Conservation (phyloP, 306 rosid genomes). For the Rosa multiflora region DNA sequence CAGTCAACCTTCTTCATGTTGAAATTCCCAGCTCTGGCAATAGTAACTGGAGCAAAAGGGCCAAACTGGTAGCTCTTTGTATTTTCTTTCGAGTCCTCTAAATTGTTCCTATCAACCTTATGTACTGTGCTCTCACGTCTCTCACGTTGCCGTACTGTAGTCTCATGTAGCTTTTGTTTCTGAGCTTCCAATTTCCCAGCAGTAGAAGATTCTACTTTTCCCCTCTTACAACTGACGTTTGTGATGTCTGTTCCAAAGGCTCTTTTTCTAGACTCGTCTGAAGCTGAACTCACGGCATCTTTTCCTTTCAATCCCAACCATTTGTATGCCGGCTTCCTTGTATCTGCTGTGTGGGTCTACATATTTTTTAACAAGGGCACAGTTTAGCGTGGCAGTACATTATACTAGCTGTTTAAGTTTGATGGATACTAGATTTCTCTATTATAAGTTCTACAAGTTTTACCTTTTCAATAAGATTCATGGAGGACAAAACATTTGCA, state of each 20-base stretch:
- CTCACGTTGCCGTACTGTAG: conserved; percentile 20
- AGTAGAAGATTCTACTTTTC: conserved; percentile 35
- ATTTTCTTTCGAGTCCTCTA: conserved; percentile 36
- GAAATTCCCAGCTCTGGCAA: conserved; percentile 46
- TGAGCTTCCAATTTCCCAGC: conserved; percentile 30
- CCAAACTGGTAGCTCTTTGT: conserved; percentile 69
- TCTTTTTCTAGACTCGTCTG: conserved; percentile 59
- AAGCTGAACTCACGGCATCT: conserved; percentile 29
- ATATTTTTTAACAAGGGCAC: conserved; percentile 12
- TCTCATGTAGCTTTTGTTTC: conserved; percentile 31
- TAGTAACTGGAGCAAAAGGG: conserved; percentile 73
- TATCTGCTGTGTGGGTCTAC: conserved; percentile 74
- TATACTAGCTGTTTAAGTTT: background rate
- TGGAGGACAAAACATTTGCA: conserved; percentile 86
- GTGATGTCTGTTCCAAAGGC: conserved; percentile 76
- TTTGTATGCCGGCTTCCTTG: conserved; percentile 88
- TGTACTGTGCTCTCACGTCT: conserved; percentile 15
- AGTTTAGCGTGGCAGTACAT: background rate
- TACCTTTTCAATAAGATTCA: conserved; percentile 91
- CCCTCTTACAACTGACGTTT: conserved; percentile 54
- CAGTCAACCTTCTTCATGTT: conserved; percentile 47
- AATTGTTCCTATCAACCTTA: conserved; percentile 36
- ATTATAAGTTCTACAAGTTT: background rate
- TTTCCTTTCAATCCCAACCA: conserved; percentile 71
- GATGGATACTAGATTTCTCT: no score